Evolutionary conservation across 2,329 filamentous ascomycete species (phyloP), one percentile per base, ranked within the genome.

Genomic region (Penicillium glabrum): DNA sequence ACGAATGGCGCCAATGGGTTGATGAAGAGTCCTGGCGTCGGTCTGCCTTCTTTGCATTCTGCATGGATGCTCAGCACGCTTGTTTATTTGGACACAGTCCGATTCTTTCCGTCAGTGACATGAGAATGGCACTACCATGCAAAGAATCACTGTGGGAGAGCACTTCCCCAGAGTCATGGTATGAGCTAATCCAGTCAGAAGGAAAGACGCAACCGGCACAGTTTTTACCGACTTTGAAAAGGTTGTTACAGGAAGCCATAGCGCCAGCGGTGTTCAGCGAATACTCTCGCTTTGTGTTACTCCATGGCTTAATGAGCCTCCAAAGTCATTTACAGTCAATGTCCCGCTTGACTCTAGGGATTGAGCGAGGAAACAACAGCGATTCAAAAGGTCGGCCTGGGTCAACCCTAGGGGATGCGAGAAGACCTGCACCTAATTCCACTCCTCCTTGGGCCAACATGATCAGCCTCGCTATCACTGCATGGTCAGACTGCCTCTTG

Each of bases 21-120:
- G 23, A 26, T 8, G 35, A 41, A 39, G 47, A 50, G 24, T 50
- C 47, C 4, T 50, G 47, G 47, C 47, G 47, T 14, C 47, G 47
- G 14, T 26, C 47, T 16, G 47, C 47, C 19, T 50, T 50, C 26
- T 50, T 50, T 19, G 47, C 47, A 13, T 39, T 50, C 24, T n/a
- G 16, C 14, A 50, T 50, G 47, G 47, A 50, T 50, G 47, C 47
- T n/a, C 47, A 50, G 21, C 47, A 50, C 8, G 47, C 47, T 19
- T 50, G 47, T 11, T 14, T 50, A 39, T 50, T 50, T 19, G 47
- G 47, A 27, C 47, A 45, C 33, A 19, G 8, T 7, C 45, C 45
- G 6, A 16, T 47, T 11, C 45, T 47, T 8, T 47, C 45, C 7
- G 27, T 47, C 27, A 47, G 8, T 13, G 45, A 47, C 11, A 33